Percentiles rank a stretch among this genome's conserved stretches.
phyloP scores from a whole-genome alignment of 2,329 filamentous ascomycete genomes.

The Clathrospora elynae region DNA sequence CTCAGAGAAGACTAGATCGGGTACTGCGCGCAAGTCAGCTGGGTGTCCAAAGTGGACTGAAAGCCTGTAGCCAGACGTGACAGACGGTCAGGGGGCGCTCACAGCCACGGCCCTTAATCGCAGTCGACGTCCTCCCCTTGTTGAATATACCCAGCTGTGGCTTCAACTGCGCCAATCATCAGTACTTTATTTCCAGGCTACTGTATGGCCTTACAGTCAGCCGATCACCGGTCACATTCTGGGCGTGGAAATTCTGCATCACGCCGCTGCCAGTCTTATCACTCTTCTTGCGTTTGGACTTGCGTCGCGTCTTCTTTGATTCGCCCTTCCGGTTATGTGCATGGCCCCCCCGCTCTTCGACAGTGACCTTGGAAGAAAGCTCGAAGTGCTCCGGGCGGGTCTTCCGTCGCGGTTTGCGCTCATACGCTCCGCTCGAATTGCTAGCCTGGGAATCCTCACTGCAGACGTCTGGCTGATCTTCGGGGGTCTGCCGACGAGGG shows the following conservation, averaged over 20 bases:
- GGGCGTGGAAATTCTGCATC: constrained; percentile 53
- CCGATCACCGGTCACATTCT: constrained; percentile 52
- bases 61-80: constrained; percentile 10
- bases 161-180: constrained; percentile 50
- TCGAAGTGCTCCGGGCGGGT: constrained; percentile 55
- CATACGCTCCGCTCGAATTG: constrained; percentile 41
- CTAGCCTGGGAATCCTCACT: constrained; percentile 24
- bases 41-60: constrained; percentile 13
- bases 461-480: constrained; percentile 12
- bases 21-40: constrained; percentile 48
- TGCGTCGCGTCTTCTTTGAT: constrained; percentile 44
- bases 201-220: constrained; percentile 50
- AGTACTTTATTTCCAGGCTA: constrained; percentile 16
- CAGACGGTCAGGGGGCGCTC: constrained; percentile 37
- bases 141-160: constrained; percentile 55
- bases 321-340: constrained; percentile 25
- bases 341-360: constrained; percentile 33
- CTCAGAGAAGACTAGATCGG: constrained; percentile 58
- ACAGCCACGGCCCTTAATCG: constrained; percentile 52
- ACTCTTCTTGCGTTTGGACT: constrained; percentile 45
- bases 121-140: constrained; percentile 55
- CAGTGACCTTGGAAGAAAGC: constrained; percentile 34
- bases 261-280: constrained; percentile 46
- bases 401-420: constrained; percentile 53
- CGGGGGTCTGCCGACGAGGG: constrained; percentile 15